Base-by-base conservation (phyloP, 148 eudicot species). In the Chenopodium suecicum region DNA sequence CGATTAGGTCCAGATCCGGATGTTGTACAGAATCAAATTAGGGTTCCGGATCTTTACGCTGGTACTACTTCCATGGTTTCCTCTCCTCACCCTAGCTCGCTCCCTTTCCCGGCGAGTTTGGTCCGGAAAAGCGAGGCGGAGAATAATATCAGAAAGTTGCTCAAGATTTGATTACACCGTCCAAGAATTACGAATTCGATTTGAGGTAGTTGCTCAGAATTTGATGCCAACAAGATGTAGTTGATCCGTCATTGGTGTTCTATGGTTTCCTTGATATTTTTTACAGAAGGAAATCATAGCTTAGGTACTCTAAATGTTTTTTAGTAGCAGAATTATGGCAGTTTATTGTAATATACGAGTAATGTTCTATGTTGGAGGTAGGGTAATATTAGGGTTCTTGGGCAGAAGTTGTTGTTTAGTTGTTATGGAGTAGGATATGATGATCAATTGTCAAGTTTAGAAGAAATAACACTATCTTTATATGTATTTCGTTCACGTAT, bases 1-100 rank as follows among this genome's bases (percentile, higher is more conserved):
- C 88, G 87, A 58, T 65, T 91, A 72, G 92, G 89, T 34, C 93
- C 93, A 20, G 93, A 92, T 52, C 91, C 92, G 71, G 89, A 85
- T 48, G 87, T 76, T 77, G 85, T 88, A 1, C 73, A 65, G 82
- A 86, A 77, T 52, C 83, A 88, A 41, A 78, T 90, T 78, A 82
- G 82, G 87, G 88, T 88, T 83, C 75, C 90, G 13, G 86, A 84
- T 79, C 32, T 80, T 14, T 84, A 80, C 63, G 86, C 86, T 9
- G 86, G 79, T 29, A 4, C 77, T 1, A 74, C 63, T 0, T 73
- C 72, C 13, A 54, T 46, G 34, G 54, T 75, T 17, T 70, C 79
- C 1, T 37, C 85, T 25, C 86, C 86, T 70, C 71, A 74, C 6
- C 86, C 86, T 0, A 79, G 80, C 46, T 65, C 78, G 32, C 79